Conservation (phyloP, 768 basidiomycete genomes). For the Mycena haematopus region DNA sequence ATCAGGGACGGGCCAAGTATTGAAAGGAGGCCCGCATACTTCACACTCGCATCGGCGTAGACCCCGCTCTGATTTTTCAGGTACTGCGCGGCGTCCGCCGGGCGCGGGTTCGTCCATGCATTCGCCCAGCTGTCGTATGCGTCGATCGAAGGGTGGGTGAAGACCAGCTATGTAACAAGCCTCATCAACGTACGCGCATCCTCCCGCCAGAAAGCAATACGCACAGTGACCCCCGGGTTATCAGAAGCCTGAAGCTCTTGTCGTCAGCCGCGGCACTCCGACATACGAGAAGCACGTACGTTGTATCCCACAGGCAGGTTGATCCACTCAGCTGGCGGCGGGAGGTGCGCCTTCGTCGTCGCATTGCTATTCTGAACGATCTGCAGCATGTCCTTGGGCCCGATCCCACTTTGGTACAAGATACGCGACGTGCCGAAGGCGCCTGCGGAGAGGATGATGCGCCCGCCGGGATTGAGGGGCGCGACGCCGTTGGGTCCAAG, state of each 20-base stretch:
- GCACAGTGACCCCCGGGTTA: slow-evolving; percentile 68
- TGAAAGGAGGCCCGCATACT: slow-evolving; percentile 37
- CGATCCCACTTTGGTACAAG: slow-evolving; percentile 67
- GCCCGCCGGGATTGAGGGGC: slow-evolving; percentile 59
- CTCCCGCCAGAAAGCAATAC: slow-evolving; percentile 30
- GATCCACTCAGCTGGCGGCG: slow-evolving; percentile 57
- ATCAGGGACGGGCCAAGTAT: neutral
- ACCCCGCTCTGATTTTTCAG: slow-evolving; percentile 57
- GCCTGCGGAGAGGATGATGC: slow-evolving; percentile 66
- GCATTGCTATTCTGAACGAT: slow-evolving; percentile 51
- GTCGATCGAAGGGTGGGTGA: slow-evolving; percentile 67
- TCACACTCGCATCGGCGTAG: slow-evolving; percentile 61
- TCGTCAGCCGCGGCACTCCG: no score
- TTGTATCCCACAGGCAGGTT: slow-evolving; percentile 65
- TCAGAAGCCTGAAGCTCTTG: slow-evolving; percentile 49
- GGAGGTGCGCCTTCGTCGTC: slow-evolving; percentile 53
- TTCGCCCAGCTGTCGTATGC: slow-evolving; percentile 72
- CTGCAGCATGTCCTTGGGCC: slow-evolving; percentile 62
- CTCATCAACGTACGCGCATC: neutral
- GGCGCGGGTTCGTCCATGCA: slow-evolving; percentile 59
- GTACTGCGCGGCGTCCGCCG: slow-evolving; percentile 64
- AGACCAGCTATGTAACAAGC: slow-evolving; percentile 51
- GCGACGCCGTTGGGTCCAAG: slow-evolving; percentile 62
- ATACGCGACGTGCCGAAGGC: slow-evolving; percentile 62
- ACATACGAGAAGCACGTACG: slow-evolving; percentile 30